phyloP scores from a whole-genome alignment of 305 asterid species.

The Fraxinus xanthoxyloides region DNA sequence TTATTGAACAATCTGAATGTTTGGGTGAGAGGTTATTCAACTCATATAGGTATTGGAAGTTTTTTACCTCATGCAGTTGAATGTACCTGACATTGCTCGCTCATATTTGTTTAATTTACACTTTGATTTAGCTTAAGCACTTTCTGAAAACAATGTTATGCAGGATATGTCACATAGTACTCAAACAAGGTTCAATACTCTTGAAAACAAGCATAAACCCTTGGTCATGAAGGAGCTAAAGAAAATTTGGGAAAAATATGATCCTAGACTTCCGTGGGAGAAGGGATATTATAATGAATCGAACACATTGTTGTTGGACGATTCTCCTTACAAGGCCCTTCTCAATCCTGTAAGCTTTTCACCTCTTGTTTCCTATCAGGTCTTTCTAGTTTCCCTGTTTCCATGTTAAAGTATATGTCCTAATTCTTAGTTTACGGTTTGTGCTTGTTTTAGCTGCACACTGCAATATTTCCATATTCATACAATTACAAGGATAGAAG shows the following conservation, averaged over 20 bases:
- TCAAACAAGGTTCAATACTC: constrained; percentile 55
- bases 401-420: too few relatives aligned
- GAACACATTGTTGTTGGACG: too few relatives aligned
- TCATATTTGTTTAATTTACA: background rate
- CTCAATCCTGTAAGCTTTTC: constrained; percentile 65
- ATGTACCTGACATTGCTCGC: background rate
- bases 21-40: constrained; percentile 1
- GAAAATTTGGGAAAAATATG: constrained; percentile 58
- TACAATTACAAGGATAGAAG: constrained; percentile 18
- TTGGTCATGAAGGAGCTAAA: constrained; percentile 77
- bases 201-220: constrained; percentile 57
- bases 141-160: constrained; percentile 28
- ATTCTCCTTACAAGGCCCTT: constrained; percentile 94
- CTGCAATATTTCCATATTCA: constrained; percentile 42
- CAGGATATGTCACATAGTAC: constrained; percentile 67
- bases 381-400: background rate
- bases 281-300: constrained; percentile 70
- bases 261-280: constrained; percentile 59
- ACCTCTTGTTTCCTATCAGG: background rate
- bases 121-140: constrained; percentile 14
- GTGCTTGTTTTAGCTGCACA: too few relatives aligned
- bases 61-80: constrained; percentile 2
- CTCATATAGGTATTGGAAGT: constrained; percentile 4
- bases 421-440: too few relatives aligned
- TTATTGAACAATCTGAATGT: background rate